A percentile compares a stretch with the other conserved stretches of the same genome.
phyloP scores from a whole-genome alignment of 495 filamentous ascomycete species.

The Arthonia radiata region DNA sequence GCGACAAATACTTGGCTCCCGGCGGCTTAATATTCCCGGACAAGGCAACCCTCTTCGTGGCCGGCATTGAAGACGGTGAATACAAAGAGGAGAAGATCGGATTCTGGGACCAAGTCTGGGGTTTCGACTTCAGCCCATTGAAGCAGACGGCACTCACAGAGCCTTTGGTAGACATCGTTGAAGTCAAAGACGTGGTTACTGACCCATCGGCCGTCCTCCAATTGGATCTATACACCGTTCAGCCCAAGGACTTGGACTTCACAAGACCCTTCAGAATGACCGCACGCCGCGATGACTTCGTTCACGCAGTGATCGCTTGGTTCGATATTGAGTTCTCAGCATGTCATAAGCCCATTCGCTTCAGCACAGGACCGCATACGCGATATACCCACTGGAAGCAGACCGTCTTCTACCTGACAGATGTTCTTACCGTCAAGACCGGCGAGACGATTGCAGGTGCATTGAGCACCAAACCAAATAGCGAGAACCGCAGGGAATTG shows the following conservation, averaged over 20 bases:
- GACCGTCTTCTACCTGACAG: conserved; percentile 71
- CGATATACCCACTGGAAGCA: conserved; percentile 94
- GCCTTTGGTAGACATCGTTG: conserved; percentile 58
- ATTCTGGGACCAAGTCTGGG: conserved; percentile 97
- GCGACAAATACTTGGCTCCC: conserved; percentile 67
- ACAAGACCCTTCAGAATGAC: conserved; percentile 41
- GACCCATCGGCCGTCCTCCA: conserved; percentile 53
- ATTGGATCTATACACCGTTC: conserved; percentile 64
- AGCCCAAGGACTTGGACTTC: conserved; percentile 50
- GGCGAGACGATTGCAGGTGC: conserved; percentile 40
- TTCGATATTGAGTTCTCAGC: conserved; percentile 98
- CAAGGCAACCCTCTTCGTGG: conserved; percentile 72
- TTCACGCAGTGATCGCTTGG: conserved; percentile 91
- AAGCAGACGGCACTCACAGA: conserved; percentile 63
- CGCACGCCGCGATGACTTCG: conserved; percentile 59
- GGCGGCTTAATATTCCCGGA: conserved; percentile 79
- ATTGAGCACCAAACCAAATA: conserved; percentile 66
- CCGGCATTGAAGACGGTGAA: conserved; percentile 64
- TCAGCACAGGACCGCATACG: conserved; percentile 70
- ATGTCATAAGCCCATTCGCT: conserved; percentile 63
- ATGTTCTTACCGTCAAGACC: too few relatives aligned
- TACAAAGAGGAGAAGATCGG: conserved; percentile 77
- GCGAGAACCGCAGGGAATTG: conserved; percentile 80
- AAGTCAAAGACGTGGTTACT: conserved; percentile 54
- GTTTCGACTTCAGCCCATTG: conserved; percentile 63